Evolutionary conservation across 768 basidiomycete genomes (phyloP).

Genomic region (Mycena rebaudengoi): DNA sequence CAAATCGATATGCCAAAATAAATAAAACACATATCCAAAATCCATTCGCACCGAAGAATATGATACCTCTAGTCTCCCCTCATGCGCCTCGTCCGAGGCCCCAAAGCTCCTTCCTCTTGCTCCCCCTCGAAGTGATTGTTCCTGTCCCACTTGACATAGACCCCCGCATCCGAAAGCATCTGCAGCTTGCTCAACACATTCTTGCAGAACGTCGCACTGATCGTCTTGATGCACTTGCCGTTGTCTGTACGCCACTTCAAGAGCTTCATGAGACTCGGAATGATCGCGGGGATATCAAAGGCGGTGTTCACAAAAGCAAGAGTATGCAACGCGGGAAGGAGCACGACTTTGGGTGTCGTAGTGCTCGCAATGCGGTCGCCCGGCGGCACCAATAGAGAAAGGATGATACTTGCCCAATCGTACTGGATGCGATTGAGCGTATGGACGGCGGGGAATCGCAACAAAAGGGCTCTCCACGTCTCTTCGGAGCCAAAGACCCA

Average conservation of each 20-base stretch:
- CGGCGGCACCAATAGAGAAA: neutral
- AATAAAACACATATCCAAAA: too few species aligned
- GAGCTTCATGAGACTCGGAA: neutral
- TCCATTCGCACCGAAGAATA: too few species aligned
- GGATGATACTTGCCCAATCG: neutral
- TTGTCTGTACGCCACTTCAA: neutral
- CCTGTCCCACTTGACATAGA: neutral
- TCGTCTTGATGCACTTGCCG: neutral
- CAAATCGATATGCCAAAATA: too few species aligned
- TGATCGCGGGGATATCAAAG: neutral
- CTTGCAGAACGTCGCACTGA: neutral
- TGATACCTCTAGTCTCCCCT: too few species aligned
- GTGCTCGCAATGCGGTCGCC: too few species aligned
- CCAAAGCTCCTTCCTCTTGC: too few species aligned
- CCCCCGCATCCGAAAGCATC: neutral
- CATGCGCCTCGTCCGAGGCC: too few species aligned
- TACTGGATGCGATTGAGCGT: neutral
- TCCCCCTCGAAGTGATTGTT: neutral
- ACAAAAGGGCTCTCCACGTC: neutral
- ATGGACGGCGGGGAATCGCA: neutral
- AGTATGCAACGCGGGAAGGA: neutral
- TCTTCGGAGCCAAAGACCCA: neutral
- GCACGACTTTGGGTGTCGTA: neutral
- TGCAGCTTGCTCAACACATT: neutral
- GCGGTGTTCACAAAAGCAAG: neutral